Evolutionary conservation across 139 green algal species (phyloP), one percentile per base, ranked within the genome.

Genomic region (Penium margaritaceum): DNA sequence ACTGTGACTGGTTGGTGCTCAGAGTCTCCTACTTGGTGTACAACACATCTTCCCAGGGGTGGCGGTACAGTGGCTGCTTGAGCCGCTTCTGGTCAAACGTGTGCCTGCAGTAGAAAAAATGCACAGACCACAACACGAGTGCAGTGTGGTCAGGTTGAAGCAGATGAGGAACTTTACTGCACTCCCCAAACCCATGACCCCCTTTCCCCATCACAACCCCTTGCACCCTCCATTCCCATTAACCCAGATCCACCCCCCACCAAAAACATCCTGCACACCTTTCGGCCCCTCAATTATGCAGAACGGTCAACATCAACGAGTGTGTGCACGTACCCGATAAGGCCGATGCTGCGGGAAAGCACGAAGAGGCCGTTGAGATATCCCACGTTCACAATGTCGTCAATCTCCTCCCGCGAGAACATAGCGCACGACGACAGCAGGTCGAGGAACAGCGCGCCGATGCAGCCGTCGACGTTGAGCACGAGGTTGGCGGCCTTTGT

Each of bases 301-400:
- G n/a, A n/a, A n/a, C n/a, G n/a, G n/a, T n/a, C n/a, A n/a, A n/a
- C n/a, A n/a, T n/a, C n/a, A n/a, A n/a, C n/a, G n/a, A n/a, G n/a
- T n/a, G n/a, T n/a, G n/a, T n/a, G n/a, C n/a, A n/a, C n/a, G n/a
- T 30, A 82, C 73, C 85, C 92, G 19, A 97, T 91, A 27, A 97
- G 77, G 17, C 92, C 91, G 29, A 97, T 96, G 86, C 73, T 87
- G 51, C 91, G 83, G 0, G 91, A 89, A 41, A 97, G 87, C 67
- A 96, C 90, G 72, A 97, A 97, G 39, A 97, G 85, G 33, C 89
- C 91, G 70, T 97, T 97, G 21, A 97, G 85, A 80, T 96, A 97
- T 36, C 91, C 91, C 35, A 90, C 87, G n/a, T 82, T 67, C 14
- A 96, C 78, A 46, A 95, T 87, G 32, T 93, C 78, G 9, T 90